A percentile compares a stretch with the other conserved stretches of the same genome.
Conservation (phyloP, 2,329 filamentous ascomycete genomes). For the Ustulina deusta region DNA sequence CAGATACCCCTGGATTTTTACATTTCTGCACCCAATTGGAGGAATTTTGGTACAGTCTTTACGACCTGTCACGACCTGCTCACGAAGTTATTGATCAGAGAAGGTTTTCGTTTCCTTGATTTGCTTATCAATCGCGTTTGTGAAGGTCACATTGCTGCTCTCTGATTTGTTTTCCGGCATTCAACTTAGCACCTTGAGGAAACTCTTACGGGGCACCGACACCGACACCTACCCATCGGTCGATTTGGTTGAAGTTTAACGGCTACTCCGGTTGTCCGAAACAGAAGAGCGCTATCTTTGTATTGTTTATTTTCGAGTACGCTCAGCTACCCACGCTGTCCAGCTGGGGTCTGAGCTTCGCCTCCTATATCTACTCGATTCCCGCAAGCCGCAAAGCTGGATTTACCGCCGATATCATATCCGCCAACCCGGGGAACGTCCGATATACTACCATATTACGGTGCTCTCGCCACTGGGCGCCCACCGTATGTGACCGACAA, state of each 20-base stretch:
- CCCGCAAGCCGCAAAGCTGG: slow-evolving; percentile 85
- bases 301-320: background rate
- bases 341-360: slow-evolving; percentile 38
- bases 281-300: background rate
- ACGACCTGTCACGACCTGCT: slow-evolving; percentile 44
- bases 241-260: background rate
- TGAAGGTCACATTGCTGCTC: background rate
- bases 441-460: slow-evolving; percentile 77
- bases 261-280: background rate
- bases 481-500: slow-evolving; percentile 78
- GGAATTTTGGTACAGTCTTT: slow-evolving; percentile 37
- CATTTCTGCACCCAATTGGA: slow-evolving; percentile 40
- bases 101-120: slow-evolving; percentile 13
- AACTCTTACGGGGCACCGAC: background rate
- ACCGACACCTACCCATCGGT: background rate
- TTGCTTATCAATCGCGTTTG: slow-evolving; percentile 13
- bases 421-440: slow-evolving; percentile 82
- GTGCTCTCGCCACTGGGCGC: slow-evolving; percentile 73
- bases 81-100: slow-evolving; percentile 34
- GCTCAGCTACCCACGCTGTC: slow-evolving; percentile 36
- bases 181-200: background rate
- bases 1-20: slow-evolving; percentile 30
- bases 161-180: slow-evolving; percentile 30
- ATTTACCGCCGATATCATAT: slow-evolving; percentile 88
- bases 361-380: slow-evolving; percentile 43